These are phyloP conservation scores for Schoenoplectus triqueter DNA, from an alignment of 202 grass and related monocot genomes.

Conservation along the genomic window DNA sequence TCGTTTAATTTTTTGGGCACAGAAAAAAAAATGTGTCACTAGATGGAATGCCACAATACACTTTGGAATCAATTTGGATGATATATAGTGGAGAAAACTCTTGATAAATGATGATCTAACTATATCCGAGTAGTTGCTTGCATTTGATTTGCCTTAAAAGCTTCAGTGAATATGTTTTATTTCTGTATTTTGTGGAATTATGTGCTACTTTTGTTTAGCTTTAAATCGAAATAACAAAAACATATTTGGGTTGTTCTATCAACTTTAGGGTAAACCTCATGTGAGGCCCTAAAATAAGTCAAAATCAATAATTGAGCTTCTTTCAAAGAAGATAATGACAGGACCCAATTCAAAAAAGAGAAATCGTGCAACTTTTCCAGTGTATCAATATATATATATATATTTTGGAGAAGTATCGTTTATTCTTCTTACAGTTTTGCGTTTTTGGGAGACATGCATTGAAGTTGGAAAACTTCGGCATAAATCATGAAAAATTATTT, in stretches of 20 bases:
- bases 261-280: not conserved
- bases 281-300: not conserved
- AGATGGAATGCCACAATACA: not conserved
- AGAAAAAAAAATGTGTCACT: not conserved
- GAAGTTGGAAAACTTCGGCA: not conserved
- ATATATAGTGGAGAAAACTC: not conserved
- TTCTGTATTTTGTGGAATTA: too few relatives aligned
- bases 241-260: not conserved
- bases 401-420: not conserved
- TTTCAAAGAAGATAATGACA: conserved; percentile 24
- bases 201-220: too few relatives aligned
- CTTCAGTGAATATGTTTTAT: too few relatives aligned
- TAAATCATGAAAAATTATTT: not conserved
- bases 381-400: not conserved
- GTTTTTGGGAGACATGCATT: not conserved
- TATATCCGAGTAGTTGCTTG: not conserved
- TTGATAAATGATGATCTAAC: not conserved
- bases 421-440: not conserved
- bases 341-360: not conserved
- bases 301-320: conserved; percentile 36
- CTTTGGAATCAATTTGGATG: too few relatives aligned
- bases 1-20: not conserved
- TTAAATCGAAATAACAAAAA: too few relatives aligned
- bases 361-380: not conserved
- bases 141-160: too few relatives aligned